Evolutionary conservation across 2,329 filamentous ascomycete species (phyloP).

Genomic region (Bipolaris gigantea): DNA sequence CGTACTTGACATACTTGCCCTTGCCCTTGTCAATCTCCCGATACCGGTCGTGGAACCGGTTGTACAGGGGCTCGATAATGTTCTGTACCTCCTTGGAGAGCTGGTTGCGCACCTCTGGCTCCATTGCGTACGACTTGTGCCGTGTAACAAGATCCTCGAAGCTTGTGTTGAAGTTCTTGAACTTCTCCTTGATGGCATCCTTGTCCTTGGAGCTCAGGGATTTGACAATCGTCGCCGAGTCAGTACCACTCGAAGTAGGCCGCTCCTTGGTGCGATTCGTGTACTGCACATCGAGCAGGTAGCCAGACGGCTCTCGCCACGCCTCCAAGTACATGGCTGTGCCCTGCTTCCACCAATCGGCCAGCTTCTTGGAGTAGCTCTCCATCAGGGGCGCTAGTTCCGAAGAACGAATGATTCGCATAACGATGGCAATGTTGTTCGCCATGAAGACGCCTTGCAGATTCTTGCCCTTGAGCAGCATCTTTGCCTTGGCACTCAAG

Average conservation of each 20-base stretch:
- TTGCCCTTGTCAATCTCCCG: conserved; percentile 97
- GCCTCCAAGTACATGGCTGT: conserved; percentile 79
- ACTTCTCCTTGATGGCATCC: conserved; percentile 95
- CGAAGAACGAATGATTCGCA: conserved; percentile 79
- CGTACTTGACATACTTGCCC: conserved; percentile 97
- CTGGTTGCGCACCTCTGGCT: conserved; percentile 80
- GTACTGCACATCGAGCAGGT: conserved; percentile 87
- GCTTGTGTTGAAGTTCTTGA: conserved; percentile 82
- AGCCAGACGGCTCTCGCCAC: conserved; percentile 83
- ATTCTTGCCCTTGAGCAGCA: conserved; percentile 72
- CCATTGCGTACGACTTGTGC: conserved; percentile 86
- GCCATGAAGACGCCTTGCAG: conserved; percentile 86
- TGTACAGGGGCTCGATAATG: conserved; percentile 92
- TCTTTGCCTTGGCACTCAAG: conserved; percentile 73
- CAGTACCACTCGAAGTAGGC: conserved; percentile 65
- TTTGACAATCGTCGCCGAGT: conserved; percentile 84
- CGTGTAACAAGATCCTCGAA: conserved; percentile 87
- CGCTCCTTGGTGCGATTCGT: conserved; percentile 71
- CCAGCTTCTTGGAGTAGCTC: conserved; percentile 67
- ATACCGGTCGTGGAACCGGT: conserved; percentile 94
- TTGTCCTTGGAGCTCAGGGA: conserved; percentile 85
- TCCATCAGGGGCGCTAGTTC: conserved; percentile 73
- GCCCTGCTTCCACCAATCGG: conserved; percentile 85
- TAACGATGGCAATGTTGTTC: conserved; percentile 82
- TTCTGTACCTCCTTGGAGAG: conserved; percentile 83